Base-by-base conservation (phyloP, 352 stramenopile species). In the Phytophthora fragariae region DNA sequence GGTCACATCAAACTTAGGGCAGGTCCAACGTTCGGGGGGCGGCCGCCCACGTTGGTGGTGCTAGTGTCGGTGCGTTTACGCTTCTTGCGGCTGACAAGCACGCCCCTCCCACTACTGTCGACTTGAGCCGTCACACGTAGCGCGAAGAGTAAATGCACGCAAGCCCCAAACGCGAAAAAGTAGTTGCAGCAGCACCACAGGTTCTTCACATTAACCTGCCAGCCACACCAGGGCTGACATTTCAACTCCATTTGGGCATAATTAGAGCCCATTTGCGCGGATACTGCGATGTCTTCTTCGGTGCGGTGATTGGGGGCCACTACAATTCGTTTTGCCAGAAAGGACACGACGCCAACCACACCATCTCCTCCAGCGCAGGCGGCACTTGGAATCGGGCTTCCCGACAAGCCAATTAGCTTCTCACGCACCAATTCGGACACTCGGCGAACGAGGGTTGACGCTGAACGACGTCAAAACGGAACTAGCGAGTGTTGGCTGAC, bases 41-140 rank as follows among this genome's bases (percentile, higher is more conserved):
- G 37, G 3, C 37, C 37, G 5, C 37, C 37, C 37, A 10, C 1
- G 14, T 46, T 46, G 8, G 37, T 46, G 37, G 14, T 46, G 14
- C 9, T 15, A 1, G 37, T 15, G 2, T n/a, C 41, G 5, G 53
- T 5, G 11, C 44, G 41, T 24, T 56, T 41, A 14, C 37, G 35
- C 21, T 62, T 68, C 39, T 39, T 53, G 1, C 64, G 8, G 15
- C 56, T 62, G 0, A 72, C 50, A 3, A 72, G 39, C 0, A 66
- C 15, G 1, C 37, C 5, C 1, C 24, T 1, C 14, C 50, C 65
- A 9, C 17, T 17, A 5, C 19, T 24, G 50, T 67, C 35, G 0
- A 72, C 17, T 6, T 53, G 55, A 39, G 33, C 33, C 6, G 2
- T 33, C 50, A 21, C 1, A 29, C 39, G 15, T 0, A 62, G 24